Conservation (phyloP, 1,139 yeast genomes). For the Chernovozyma sophiae-reginae region DNA sequence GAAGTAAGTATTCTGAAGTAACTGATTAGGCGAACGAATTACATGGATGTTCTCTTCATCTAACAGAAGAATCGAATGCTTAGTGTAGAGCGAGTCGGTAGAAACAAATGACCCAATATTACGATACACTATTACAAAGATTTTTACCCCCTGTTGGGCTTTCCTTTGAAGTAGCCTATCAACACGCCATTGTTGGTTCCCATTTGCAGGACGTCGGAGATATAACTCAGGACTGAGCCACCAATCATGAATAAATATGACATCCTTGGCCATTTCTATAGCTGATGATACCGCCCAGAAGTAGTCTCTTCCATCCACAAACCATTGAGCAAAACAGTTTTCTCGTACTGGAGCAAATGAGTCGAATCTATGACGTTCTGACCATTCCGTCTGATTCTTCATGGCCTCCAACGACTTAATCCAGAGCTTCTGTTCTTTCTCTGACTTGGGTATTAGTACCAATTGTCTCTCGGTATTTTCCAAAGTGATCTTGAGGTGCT, state of each 20-base stretch:
- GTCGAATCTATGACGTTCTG: conserved; percentile 67
- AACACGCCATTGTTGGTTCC: conserved; percentile 90
- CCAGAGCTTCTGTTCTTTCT: conserved; percentile 72
- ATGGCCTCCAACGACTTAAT: conserved; percentile 66
- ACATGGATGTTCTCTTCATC: conserved; percentile 83
- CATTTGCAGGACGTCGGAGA: conserved; percentile 89
- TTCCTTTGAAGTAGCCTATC: conserved; percentile 85
- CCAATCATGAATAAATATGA: conserved; percentile 96
- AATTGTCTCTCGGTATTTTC: conserved; percentile 78
- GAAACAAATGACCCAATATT: conserved; percentile 93
- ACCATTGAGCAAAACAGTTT: conserved; percentile 90
- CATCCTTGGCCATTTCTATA: conserved; percentile 89
- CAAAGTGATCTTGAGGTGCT: conserved; percentile 56
- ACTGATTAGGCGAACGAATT: conserved; percentile 91
- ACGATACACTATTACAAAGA: conserved; percentile 89
- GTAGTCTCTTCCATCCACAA: conserved; percentile 95
- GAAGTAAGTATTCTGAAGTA: conserved; percentile 86
- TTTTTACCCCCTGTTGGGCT: conserved; percentile 93
- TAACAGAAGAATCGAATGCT: conserved; percentile 82
- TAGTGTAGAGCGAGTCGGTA: conserved; percentile 90
- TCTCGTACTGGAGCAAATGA: conserved; percentile 91
- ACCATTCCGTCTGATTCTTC: conserved; percentile 69
- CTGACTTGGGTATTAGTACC: conserved; percentile 69
- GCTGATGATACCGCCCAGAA: conserved; percentile 96
- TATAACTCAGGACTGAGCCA: conserved; percentile 96